Evolutionary conservation across 371 early-diverging fungal species (phyloP).

Genomic region (Chytridium lagenaria): DNA sequence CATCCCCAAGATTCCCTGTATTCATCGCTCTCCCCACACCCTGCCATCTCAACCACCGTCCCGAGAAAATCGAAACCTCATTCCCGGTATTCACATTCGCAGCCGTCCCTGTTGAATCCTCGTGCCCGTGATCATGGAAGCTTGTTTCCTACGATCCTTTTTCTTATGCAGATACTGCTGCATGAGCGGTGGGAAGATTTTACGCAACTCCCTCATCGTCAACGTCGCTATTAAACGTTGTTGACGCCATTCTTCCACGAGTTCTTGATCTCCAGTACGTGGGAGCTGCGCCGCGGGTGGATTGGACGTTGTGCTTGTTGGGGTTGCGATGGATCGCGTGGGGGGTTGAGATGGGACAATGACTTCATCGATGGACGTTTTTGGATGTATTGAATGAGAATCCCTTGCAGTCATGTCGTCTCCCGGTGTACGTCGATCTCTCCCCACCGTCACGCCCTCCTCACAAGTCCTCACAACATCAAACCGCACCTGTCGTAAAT

Average conservation of each 20-base stretch:
- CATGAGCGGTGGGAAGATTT: slow-evolving; percentile 39
- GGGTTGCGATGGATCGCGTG: neutral
- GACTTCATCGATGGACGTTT: neutral
- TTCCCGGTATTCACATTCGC: no score
- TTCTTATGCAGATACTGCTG: slow-evolving; percentile 19
- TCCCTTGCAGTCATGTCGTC: neutral
- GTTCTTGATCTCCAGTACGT: slow-evolving; percentile 1
- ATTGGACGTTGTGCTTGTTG: neutral
- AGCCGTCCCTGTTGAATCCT: no score
- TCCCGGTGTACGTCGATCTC: neutral
- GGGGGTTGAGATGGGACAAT: neutral
- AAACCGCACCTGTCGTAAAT: slow-evolving; percentile 6
- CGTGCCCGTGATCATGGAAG: no score
- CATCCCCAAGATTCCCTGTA: neutral
- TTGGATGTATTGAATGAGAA: neutral
- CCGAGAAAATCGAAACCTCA: no score
- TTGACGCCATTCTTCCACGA: slow-evolving; percentile 35
- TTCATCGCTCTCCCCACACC: no score
- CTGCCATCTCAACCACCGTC: no score
- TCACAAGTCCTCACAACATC: neutral
- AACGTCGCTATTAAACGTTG: slow-evolving; percentile 35
- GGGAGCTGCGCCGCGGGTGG: neutral
- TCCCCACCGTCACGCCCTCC: neutral
- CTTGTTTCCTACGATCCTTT: neutral
- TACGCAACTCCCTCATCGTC: slow-evolving; percentile 43